Base-by-base conservation (phyloP, 2,329 filamentous ascomycete genomes). In the Colletotrichum sp. region DNA sequence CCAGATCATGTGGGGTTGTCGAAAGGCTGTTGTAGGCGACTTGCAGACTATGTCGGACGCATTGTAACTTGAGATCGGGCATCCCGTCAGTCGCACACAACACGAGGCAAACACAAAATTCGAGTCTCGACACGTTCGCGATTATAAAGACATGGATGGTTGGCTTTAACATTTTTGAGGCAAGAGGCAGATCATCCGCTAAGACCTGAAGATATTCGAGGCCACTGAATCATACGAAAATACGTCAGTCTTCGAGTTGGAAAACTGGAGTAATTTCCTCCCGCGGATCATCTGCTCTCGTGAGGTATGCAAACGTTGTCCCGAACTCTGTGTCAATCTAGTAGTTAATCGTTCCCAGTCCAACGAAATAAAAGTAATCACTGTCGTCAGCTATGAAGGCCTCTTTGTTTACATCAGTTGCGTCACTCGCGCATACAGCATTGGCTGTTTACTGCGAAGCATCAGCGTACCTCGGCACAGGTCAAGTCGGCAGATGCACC, bases 391-490 rank as follows among this genome's bases (percentile, higher is more conserved):
- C 32, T 34, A 32, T 75, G 73, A 75, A 36, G 8, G 8, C 16
- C 2, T 21, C 26, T 1, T 7, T 18, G 15, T 5, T 73, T 3
- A 18, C 73, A 0, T 9, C 34, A 8, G 16, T 32, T 3, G 7
- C 24, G 1, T 13, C 28, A 1, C 21, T 75, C 32, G 12, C 43
- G 0, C 16, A 34, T 5, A 21, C 10, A 15, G 43, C 73, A 3
- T 12, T 30, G 16, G 70, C 73, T 5, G 48, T 56, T 6, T 73
- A 68, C 58, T 76, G 73, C 15, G 73, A 66, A 3, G 65, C 56
- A 28, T 76, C 73, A 0, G 73, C 73, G 15, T 76, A 76, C 15
- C 12, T 73, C 2, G 73, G 73, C 6, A 34, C 64, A 4, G 70
- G 73, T 9, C 73, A 66, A 5, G 21, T 48, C 1, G 70, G 21